Conservation (phyloP, 805 yeast species). For the Saccharomycopsis fibuligera region DNA sequence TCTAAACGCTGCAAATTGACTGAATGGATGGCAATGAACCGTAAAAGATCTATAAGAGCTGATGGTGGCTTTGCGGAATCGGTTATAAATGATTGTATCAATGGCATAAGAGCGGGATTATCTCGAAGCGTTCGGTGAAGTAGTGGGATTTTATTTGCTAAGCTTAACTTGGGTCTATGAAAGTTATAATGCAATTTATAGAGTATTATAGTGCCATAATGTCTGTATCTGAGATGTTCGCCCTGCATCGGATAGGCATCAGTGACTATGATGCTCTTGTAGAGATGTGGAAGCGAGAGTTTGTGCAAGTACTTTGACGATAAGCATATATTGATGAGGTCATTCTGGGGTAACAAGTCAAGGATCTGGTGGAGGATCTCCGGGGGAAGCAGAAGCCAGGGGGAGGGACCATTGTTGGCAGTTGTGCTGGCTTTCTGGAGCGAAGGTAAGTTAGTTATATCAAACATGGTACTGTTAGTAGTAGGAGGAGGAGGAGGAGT, state of each 20-base stretch:
- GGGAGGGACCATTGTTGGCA: no score
- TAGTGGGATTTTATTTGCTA: no score
- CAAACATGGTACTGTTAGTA: no score
- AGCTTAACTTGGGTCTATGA: no score
- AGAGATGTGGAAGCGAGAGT: neutral
- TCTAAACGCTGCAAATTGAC: constrained; percentile 2
- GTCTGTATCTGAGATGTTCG: neutral
- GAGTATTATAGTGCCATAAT: constrained; percentile 2
- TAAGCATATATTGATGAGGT: neutral
- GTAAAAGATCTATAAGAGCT: constrained; percentile 1
- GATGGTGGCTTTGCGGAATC: constrained; percentile 1
- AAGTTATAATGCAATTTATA: no score
- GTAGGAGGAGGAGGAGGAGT: no score
- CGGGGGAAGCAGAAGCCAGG: constrained; percentile 1
- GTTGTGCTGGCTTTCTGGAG: no score
- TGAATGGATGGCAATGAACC: neutral
- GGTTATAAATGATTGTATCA: constrained; percentile 1
- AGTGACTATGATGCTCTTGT: neutral
- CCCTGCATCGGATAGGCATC: neutral
- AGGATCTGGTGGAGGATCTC: constrained; percentile 1
- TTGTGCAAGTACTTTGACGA: neutral
- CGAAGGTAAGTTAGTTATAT: no score
- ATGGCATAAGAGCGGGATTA: neutral
- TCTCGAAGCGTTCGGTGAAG: neutral
- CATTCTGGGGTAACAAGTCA: neutral